These are phyloP conservation scores for Talaromyces piceae DNA, from an alignment of 2,329 filamentous ascomycete genomes.

Conservation along the genomic window DNA sequence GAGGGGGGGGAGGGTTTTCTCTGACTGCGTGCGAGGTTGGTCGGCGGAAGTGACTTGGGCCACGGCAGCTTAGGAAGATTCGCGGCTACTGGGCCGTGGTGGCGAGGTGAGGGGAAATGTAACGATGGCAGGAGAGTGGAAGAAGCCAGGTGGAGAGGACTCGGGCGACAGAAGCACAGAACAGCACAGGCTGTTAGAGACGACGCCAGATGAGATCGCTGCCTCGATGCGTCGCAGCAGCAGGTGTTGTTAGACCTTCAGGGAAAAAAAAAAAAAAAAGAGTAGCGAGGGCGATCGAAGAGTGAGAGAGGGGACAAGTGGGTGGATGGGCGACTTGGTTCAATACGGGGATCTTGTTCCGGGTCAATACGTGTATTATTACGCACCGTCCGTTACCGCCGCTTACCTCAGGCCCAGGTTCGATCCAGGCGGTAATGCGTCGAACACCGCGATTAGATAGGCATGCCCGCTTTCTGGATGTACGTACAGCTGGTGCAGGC, in stretches of 20 bases:
- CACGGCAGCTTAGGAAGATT: not conserved
- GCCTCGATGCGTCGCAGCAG: not conserved
- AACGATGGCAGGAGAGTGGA: not conserved
- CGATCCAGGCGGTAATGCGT: too few species aligned
- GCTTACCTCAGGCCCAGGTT: too few species aligned
- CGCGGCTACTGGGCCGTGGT: not conserved
- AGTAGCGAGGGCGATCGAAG: conserved; percentile 1
- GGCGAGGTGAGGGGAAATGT: not conserved
- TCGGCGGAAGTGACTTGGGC: not conserved
- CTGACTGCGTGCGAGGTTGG: not conserved
- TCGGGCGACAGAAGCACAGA: not conserved
- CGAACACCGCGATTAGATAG: too few species aligned
- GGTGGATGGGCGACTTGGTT: conserved; percentile 3
- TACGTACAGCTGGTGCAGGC: too few species aligned
- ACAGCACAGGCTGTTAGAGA: not conserved
- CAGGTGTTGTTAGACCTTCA: not conserved
- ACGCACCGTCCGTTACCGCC: too few species aligned
- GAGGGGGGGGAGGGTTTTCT: not conserved
- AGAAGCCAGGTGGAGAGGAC: too few species aligned
- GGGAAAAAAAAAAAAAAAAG: conserved; percentile 8
- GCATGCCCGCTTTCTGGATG: too few species aligned
- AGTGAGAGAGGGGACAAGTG: conserved; percentile 7
- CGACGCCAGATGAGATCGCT: not conserved
- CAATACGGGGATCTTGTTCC: conserved; percentile 10
- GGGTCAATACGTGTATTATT: conserved; percentile 4